phyloP scores from a whole-genome alignment of 2,329 filamentous ascomycete species.

The Fusarium neocosmosporiellum region DNA sequence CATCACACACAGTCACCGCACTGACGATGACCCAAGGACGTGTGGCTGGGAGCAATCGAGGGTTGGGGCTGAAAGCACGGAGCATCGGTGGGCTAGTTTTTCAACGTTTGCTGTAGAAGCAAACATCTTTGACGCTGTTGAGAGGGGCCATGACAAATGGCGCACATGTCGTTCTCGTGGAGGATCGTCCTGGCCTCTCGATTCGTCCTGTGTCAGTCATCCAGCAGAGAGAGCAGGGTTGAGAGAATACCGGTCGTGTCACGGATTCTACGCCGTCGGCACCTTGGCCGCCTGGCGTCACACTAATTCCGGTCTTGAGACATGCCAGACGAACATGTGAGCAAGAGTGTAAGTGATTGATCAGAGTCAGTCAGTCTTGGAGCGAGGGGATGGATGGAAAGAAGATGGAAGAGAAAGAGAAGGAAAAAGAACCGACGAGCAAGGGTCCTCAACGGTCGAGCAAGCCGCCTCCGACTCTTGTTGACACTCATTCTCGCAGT shows the following conservation, averaged over 20 bases:
- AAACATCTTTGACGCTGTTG: slow-evolving; percentile 18
- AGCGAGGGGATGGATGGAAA: background rate
- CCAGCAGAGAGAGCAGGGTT: background rate
- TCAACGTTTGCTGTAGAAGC: slow-evolving; percentile 17
- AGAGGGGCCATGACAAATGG: background rate
- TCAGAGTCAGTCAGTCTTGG: background rate
- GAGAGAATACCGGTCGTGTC: background rate
- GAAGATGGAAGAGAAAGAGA: slow-evolving; percentile 15
- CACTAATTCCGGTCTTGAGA: slow-evolving; percentile 24
- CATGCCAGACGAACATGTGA: background rate
- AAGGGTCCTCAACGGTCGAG: background rate
- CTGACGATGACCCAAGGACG: slow-evolving; percentile 3
- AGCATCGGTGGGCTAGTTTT: slow-evolving; percentile 16
- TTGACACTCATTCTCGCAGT: slow-evolving; percentile 3
- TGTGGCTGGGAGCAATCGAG: slow-evolving; percentile 1
- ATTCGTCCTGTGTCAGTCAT: background rate
- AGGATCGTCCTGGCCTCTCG: slow-evolving; percentile 1
- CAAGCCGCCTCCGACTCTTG: background rate
- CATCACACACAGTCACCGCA: slow-evolving; percentile 5
- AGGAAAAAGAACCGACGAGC: slow-evolving; percentile 9
- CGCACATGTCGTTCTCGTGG: background rate
- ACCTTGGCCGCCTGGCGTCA: slow-evolving; percentile 11
- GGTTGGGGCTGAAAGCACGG: slow-evolving; percentile 24
- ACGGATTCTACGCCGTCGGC: background rate
- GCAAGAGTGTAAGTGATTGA: slow-evolving; percentile 1